Base-by-base conservation (phyloP, 148 eudicot genomes). In the Dianthus caryophyllus region DNA sequence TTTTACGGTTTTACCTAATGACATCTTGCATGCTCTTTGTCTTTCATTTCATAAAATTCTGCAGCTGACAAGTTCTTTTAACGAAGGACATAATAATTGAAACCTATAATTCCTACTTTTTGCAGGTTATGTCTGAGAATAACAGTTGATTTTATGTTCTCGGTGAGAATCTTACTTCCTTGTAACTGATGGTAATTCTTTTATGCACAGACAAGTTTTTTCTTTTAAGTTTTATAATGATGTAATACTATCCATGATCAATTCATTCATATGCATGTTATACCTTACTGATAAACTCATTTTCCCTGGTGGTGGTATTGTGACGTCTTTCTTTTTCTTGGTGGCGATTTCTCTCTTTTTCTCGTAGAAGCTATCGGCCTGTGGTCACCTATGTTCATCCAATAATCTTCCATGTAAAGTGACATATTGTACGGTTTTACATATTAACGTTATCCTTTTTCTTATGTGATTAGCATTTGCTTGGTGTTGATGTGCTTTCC, bases 51-150 rank as follows among this genome's bases (percentile, higher is more conserved):
- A 47, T 47, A 5, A 12, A 4, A 14, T 13, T 20, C 25, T 18
- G 24, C 25, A 51, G 21, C 25, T 51, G 25, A 51, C 25, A 1
- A 51, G 8, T n/a, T 18, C 55, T 51, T n/a, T 12, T 8, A n/a
- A n/a, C n/a, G n/a, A n/a, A n/a, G n/a, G n/a, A n/a, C n/a, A n/a
- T 33, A 8, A 33, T 2, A 8, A 2, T 18, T 18, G 20, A 51
- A 51, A 51, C 55, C 55, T 20, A n/a, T 18, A 51, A 20, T 51
- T 51, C 55, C 55, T 51, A 51, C 5, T 51, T 51, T 12, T 51
- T 51, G 55, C 55, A 51, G 55, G 55, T 51, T 51, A 18, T 9
- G 21, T 51, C 55, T 51, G 24, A 51, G 55, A 25, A 18, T 51
- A 15, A 25, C 55, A 51, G 55, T 51, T 51, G 25, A 51, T n/a